phyloP scores from a whole-genome alignment of 306 rosid genomes.

The Gastrolobium bilobum region DNA sequence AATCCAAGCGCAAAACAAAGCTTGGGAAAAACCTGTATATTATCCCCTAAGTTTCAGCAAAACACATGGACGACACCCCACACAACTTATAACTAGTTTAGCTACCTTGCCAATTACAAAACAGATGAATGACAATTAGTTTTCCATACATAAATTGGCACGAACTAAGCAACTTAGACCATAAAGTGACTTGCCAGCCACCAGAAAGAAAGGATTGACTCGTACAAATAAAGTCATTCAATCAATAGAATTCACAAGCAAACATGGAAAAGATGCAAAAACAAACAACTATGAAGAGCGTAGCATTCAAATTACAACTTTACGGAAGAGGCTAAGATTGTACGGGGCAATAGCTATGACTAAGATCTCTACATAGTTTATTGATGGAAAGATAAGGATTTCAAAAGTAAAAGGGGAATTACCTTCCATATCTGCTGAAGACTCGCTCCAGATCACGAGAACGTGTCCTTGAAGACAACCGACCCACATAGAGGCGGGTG shows the following conservation, averaged over 20 bases:
- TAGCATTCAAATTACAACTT: not conserved
- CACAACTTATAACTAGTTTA: constrained; percentile 5
- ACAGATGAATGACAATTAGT: not conserved
- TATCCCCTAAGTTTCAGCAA: constrained; percentile 39
- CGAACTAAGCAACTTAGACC: not conserved
- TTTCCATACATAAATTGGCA: not conserved
- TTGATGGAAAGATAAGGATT: not conserved
- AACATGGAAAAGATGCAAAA: not conserved
- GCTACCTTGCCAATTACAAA: constrained; percentile 23
- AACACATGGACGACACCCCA: constrained; percentile 49
- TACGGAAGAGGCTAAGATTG: not conserved
- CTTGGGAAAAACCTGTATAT: constrained; percentile 50
- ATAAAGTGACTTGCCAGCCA: not conserved
- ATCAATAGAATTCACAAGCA: not conserved
- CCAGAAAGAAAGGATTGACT: not conserved
- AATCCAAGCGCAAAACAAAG: constrained; percentile 55
- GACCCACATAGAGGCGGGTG: constrained; percentile 74
- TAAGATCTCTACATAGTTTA: not conserved
- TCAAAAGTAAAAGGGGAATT: not conserved
- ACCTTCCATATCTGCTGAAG: constrained; percentile 78
- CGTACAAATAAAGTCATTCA: not conserved
- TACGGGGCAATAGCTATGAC: not conserved
- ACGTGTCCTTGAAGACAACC: constrained; percentile 61
- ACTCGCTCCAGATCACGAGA: constrained; percentile 69
- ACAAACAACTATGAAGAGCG: not conserved